phyloP scores from a whole-genome alignment of 257 asterid species.

The Nyctanthes arbortristis region DNA sequence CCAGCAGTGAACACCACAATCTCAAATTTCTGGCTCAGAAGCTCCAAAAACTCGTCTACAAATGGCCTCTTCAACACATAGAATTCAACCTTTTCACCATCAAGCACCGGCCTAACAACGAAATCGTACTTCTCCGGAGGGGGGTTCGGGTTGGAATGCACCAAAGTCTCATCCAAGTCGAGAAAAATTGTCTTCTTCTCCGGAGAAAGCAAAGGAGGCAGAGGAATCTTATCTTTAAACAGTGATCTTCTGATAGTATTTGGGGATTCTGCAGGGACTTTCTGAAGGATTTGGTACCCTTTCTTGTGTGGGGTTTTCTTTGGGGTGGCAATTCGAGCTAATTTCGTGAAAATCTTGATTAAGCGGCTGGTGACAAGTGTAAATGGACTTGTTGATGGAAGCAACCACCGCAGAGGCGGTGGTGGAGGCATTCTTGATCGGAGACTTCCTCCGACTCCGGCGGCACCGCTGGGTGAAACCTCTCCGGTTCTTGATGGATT shows the following conservation, averaged over 20 bases:
- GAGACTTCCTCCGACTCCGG: slow-evolving; percentile 56
- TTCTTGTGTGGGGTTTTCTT: slow-evolving; percentile 57
- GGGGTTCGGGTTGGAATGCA: slow-evolving; percentile 60
- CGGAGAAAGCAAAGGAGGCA: slow-evolving; percentile 46
- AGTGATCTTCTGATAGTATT: slow-evolving; percentile 32
- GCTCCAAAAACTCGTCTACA: slow-evolving; percentile 66
- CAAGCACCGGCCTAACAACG: slow-evolving; percentile 72
- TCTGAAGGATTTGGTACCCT: slow-evolving; percentile 64
- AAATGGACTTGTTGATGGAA: slow-evolving; percentile 65
- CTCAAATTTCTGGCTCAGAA: slow-evolving; percentile 60
- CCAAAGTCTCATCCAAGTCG: slow-evolving; percentile 86
- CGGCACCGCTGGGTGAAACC: slow-evolving; percentile 38
- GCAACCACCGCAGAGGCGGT: slow-evolving; percentile 62
- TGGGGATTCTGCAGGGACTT: slow-evolving; percentile 30
- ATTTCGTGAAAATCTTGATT: slow-evolving; percentile 65
- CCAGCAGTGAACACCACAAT: slow-evolving; percentile 91
- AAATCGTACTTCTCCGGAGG: slow-evolving; percentile 82
- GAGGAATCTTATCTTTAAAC: slow-evolving; percentile 39
- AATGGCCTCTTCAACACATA: slow-evolving; percentile 81
- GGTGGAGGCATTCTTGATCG: slow-evolving; percentile 55
- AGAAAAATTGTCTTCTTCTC: slow-evolving; percentile 66
- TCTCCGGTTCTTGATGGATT: slow-evolving; percentile 55
- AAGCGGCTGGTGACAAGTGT: slow-evolving; percentile 86
- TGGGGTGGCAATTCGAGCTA: slow-evolving; percentile 67
- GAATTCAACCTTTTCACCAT: slow-evolving; percentile 64